phyloP scores from a whole-genome alignment of 2,329 filamentous ascomycete species.

The Alternaria postmessia region DNA sequence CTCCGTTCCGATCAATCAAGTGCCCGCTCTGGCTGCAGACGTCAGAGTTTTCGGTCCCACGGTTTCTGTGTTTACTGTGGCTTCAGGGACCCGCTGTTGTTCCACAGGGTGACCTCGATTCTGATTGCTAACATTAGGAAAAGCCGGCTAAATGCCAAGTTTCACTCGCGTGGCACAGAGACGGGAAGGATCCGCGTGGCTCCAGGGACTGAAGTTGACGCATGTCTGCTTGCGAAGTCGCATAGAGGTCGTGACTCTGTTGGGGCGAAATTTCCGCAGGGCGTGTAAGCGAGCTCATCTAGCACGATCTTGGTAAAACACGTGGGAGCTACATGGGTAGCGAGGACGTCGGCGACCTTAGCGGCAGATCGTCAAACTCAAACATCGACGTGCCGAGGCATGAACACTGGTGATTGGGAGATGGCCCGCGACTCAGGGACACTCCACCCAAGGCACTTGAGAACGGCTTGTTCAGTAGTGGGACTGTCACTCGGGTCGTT shows the following conservation, averaged over 20 bases:
- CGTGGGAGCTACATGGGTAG: slow-evolving; percentile 17
- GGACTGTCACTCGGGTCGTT: slow-evolving; percentile 1
- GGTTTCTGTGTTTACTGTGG: neutral
- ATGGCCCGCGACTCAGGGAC: slow-evolving; percentile 3
- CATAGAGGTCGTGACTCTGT: slow-evolving; percentile 9
- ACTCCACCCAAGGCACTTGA: neutral
- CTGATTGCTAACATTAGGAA: neutral
- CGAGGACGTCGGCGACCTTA: slow-evolving; percentile 16
- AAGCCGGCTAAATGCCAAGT: neutral
- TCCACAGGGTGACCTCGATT: slow-evolving; percentile 5
- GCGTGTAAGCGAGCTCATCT: slow-evolving; percentile 10
- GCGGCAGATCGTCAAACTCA: slow-evolving; percentile 18
- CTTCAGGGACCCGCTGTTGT: neutral
- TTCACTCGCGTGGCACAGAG: slow-evolving; percentile 16
- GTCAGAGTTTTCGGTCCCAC: slow-evolving; percentile 9
- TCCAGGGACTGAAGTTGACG: slow-evolving; percentile 6
- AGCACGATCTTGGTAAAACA: slow-evolving; percentile 12
- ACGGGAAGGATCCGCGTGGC: slow-evolving; percentile 17
- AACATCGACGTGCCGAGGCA: slow-evolving; percentile 14
- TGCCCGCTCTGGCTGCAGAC: neutral
- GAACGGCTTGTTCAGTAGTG: slow-evolving; percentile 1
- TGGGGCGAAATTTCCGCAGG: slow-evolving; percentile 14
- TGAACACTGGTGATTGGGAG: neutral
- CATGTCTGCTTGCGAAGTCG: slow-evolving; percentile 1
- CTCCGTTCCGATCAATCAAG: neutral